A percentile compares a stretch with the other conserved stretches of the same genome.
phyloP scores from a whole-genome alignment of 345 rosid species.

The Euphorbia peplus region DNA sequence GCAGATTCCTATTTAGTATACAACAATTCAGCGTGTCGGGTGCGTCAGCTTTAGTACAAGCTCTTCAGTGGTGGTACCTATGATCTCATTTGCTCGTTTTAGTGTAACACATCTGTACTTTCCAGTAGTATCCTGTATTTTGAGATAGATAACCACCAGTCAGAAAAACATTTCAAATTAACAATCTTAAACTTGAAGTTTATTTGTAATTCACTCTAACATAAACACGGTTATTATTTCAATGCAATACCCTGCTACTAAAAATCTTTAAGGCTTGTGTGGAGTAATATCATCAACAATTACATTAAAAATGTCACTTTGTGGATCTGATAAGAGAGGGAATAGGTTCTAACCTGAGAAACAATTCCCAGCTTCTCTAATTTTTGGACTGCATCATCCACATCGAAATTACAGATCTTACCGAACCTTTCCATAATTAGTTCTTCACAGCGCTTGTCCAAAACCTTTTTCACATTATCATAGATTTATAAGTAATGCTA shows the following conservation, averaged over 20 bases:
- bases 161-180: too few species aligned
- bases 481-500: constrained; percentile 8
- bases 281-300: too few species aligned
- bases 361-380: constrained; percentile 79
- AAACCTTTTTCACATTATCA: constrained; percentile 42
- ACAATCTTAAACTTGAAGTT: too few species aligned
- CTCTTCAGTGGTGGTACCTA: constrained; percentile 87
- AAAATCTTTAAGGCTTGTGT: too few species aligned
- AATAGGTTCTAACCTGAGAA: constrained; percentile 43
- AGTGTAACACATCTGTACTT: constrained; percentile 65
- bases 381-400: too few species aligned
- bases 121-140: constrained; percentile 67
- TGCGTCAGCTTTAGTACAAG: constrained; percentile 42
- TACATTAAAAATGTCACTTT: too few species aligned
- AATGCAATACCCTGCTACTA: too few species aligned
- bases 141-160: too few species aligned
- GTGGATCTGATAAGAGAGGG: not conserved
- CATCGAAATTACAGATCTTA: constrained; percentile 63
- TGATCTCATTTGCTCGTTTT: constrained; percentile 82
- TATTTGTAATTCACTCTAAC: too few species aligned
- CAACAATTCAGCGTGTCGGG: not conserved
- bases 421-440: constrained; percentile 52
- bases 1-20: too few species aligned
- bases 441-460: constrained; percentile 60
- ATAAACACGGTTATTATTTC: too few species aligned